These are phyloP conservation scores for Colletotrichum scovillei DNA, from an alignment of 2,329 filamentous ascomycete species.

Conservation along the genomic window DNA sequence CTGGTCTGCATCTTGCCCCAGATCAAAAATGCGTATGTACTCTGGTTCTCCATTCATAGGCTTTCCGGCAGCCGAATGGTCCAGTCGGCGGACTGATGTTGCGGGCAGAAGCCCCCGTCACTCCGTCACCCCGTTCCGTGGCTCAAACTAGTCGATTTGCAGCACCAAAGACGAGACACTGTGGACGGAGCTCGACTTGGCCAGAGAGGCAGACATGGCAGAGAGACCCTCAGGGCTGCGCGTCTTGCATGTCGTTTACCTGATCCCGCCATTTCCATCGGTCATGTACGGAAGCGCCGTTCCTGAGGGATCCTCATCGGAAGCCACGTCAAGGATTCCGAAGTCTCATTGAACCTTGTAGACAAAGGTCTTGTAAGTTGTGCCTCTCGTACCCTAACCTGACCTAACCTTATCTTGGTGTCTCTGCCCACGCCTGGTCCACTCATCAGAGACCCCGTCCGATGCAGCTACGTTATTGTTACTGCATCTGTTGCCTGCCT, in stretches of 20 bases:
- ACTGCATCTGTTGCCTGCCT: slow-evolving; percentile 18
- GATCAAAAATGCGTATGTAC: slow-evolving; percentile 15
- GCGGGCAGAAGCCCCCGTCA: neutral
- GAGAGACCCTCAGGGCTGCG: slow-evolving; percentile 2
- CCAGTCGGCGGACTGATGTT: slow-evolving; percentile 19
- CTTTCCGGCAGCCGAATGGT: slow-evolving; percentile 25
- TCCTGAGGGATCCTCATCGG: neutral
- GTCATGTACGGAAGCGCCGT: slow-evolving; percentile 22
- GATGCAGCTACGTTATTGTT: slow-evolving; percentile 16
- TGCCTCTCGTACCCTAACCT: slow-evolving; percentile 21
- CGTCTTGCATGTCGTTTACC: slow-evolving; percentile 22
- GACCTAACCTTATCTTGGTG: slow-evolving; percentile 28
- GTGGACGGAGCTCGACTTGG: neutral
- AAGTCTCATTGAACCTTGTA: neutral
- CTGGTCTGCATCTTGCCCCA: slow-evolving; percentile 29
- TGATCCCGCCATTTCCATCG: slow-evolving; percentile 12
- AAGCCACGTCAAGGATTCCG: neutral
- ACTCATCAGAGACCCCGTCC: neutral
- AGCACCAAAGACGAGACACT: neutral
- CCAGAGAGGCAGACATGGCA: neutral
- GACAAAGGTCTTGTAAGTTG: neutral
- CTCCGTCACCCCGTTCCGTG: slow-evolving; percentile 17
- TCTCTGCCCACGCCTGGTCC: slow-evolving; percentile 2
- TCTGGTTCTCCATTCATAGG: slow-evolving; percentile 14
- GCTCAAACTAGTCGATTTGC: slow-evolving; percentile 24